Percentiles rank a stretch among this genome's conserved stretches.
Evolutionary conservation across 441 rosid genomes (phyloP).

Genomic region (Capsella rubella): DNA sequence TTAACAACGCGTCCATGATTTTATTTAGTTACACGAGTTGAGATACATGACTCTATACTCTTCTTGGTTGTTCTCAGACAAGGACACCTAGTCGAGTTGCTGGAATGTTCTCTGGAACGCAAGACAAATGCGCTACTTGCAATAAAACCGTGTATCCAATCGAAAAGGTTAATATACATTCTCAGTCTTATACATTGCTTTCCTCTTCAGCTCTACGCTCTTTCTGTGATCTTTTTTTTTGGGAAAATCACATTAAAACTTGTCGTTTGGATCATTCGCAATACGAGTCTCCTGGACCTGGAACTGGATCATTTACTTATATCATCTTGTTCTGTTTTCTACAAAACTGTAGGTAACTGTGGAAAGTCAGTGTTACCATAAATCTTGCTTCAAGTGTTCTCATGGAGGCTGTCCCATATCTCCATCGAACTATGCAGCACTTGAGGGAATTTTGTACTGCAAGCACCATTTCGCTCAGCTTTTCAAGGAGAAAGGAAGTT

Average conservation of each 20-base stretch:
- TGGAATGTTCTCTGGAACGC: conserved; percentile 94
- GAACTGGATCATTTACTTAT: background rate
- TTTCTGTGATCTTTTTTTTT: background rate
- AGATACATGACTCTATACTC: conserved; percentile 26
- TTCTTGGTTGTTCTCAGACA: conserved; percentile 60
- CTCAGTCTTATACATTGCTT: background rate
- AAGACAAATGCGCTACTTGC: conserved; percentile 93
- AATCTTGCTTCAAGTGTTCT: conserved; percentile 95
- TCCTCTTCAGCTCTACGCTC: background rate
- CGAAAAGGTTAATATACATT: conserved; percentile 67
- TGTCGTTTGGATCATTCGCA: conserved; percentile 5
- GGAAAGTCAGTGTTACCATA: conserved; percentile 90
- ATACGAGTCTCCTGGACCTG: background rate
- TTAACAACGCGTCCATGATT: conserved; percentile 13
- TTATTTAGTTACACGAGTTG: background rate
- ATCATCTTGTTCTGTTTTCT: background rate
- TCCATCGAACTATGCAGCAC: conserved; percentile 96
- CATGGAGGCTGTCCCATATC: conserved; percentile 92
- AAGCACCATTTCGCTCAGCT: conserved; percentile 97
- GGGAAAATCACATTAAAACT: background rate
- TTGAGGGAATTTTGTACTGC: conserved; percentile 91
- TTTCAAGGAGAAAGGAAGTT: conserved; percentile 97
- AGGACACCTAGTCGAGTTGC: conserved; percentile 97
- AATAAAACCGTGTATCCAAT: conserved; percentile 96
- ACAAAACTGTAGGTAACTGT: conserved; percentile 70